Evolutionary conservation across 805 yeast genomes (phyloP), one percentile per base, ranked within the genome.

Genomic region (Yarrowia osloensis): DNA sequence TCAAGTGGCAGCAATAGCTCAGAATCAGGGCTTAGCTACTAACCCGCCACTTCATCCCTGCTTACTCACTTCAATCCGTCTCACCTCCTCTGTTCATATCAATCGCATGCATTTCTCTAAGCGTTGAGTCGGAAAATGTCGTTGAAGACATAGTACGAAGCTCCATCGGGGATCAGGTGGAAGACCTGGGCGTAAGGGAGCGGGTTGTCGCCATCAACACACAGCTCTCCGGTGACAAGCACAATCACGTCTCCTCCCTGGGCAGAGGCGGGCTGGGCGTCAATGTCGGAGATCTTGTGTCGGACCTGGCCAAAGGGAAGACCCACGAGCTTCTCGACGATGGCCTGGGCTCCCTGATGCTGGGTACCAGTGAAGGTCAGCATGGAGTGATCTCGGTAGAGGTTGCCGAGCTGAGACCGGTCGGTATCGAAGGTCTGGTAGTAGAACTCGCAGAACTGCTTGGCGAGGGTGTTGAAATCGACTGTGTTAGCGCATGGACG

Each of bases 111-210:
- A 49, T 49, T 49, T 9, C 15, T 29, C 54, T 55, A 55, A 55
- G 63, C 63, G 83, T 91, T 91, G 78, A 95, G 87, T 83, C 98
- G 90, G 87, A 95, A 95, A 72, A 95, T 91, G 77, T 95, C 99
- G 81, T 95, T 95, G 81, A 91, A 90, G 69, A 95, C 98, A 76
- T 87, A 95, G 84, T 93, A 95, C 35, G 96, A 89, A 76, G 84
- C 86, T 65, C 89, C 91, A 68, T 95, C 99, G 71, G 97, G 98
- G 70, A 92, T 88, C 81, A 95, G 86, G 78, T 95, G 98, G 87
- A 95, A 95, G 57, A 91, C 97, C 81, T 95, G 99, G 35, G 98
- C 91, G 81, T 93, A 95, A 81, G 97, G 88, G 80, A 94, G 98
- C 67, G 98, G 86, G 79, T 91, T 92, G 82, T 95, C 98, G 70